Base-by-base conservation (phyloP, 1,284 basidiomycete genomes). In the Cryptococcus maquisensis region DNA sequence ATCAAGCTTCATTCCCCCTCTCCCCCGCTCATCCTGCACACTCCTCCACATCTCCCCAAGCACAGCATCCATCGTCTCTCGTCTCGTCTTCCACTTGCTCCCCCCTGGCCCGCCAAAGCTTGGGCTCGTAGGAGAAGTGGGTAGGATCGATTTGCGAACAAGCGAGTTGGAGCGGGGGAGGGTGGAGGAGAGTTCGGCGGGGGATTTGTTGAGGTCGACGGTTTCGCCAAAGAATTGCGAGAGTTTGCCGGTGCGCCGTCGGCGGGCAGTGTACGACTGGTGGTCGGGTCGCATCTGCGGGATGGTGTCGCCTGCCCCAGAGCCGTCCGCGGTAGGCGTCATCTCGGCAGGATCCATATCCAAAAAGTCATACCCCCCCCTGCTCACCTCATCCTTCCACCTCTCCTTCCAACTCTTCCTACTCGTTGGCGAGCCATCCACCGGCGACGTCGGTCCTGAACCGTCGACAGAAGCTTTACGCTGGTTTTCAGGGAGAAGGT, bases 31-130 rank as follows among this genome's bases (percentile, higher is more conserved):
- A 20, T 24, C 16, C 49, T 66, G 63, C 8, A 69, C 58, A 47
- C 55, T 54, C 24, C 53, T 56, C 67, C 70, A 68, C 58, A 72
- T 57, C 47, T 72, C 68, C 16, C 51, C 46, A n/a, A 70, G 47
- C n/a, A 68, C 56, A 20, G 55, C 57, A 54, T 72, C 68, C 26
- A 72, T 54, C 32, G 59, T 66, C 47, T 70, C 62, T 21, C 54
- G 54, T 32, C 67, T 51, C 9, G 15, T 50, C 40, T 52, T 55
- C 41, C 43, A 39, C 39, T 45, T 47, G n/a, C 46, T 40, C 28
- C 37, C 42, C 16, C 21, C 41, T 18, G 40, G 39, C 26, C 28
- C 41, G 2, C 43, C 45, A n/a, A 21, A n/a, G 40, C 40, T 3
- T 1, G 18, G 40, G 18, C 40, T n/a, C 3, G 40, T 15, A 15